These are phyloP conservation scores for Metschnikowia kofuensis DNA, from an alignment of 805 yeast genomes.

Conservation along the genomic window DNA sequence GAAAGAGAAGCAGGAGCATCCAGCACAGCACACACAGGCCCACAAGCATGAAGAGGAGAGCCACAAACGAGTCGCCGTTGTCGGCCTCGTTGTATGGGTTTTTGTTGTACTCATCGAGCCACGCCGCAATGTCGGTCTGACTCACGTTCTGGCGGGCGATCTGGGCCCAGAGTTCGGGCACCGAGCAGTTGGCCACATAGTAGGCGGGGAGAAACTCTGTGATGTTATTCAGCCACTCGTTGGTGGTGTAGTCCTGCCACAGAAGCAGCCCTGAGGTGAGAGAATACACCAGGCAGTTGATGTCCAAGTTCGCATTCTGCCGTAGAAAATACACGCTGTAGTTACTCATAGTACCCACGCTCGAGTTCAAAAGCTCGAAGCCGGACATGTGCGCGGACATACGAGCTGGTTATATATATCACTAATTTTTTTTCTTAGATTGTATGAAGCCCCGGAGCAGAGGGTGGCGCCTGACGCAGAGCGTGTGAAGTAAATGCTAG, in stretches of 20 bases:
- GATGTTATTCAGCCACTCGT: constrained; percentile 13
- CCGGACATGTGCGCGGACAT: too few relatives aligned
- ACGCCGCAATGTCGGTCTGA: constrained; percentile 10
- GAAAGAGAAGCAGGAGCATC: constrained; percentile 61
- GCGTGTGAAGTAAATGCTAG: too few relatives aligned
- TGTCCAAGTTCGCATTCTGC: constrained; percentile 28
- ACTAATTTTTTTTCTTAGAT: too few relatives aligned
- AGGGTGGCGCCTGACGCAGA: too few relatives aligned
- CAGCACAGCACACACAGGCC: constrained; percentile 62
- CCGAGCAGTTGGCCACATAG: constrained; percentile 47
- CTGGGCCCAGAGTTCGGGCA: constrained; percentile 30
- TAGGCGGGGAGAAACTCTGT: constrained; percentile 37
- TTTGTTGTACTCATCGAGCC: constrained; percentile 11
- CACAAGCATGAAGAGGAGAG: constrained; percentile 50
- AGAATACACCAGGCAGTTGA: constrained; percentile 39
- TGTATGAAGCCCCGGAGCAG: too few relatives aligned
- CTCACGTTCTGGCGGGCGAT: constrained; percentile 18
- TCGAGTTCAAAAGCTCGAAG: not conserved
- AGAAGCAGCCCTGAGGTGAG: constrained; percentile 32
- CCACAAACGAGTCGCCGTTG: constrained; percentile 42
- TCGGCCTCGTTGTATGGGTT: constrained; percentile 29
- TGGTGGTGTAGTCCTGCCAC: constrained; percentile 20
- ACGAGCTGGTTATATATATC: too few relatives aligned
- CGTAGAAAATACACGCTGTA: constrained; percentile 17
- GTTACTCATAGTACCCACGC: constrained; percentile 15